These are phyloP conservation scores for Penicillium flavigenum DNA, from an alignment of 495 filamentous ascomycete genomes.

Conservation along the genomic window DNA sequence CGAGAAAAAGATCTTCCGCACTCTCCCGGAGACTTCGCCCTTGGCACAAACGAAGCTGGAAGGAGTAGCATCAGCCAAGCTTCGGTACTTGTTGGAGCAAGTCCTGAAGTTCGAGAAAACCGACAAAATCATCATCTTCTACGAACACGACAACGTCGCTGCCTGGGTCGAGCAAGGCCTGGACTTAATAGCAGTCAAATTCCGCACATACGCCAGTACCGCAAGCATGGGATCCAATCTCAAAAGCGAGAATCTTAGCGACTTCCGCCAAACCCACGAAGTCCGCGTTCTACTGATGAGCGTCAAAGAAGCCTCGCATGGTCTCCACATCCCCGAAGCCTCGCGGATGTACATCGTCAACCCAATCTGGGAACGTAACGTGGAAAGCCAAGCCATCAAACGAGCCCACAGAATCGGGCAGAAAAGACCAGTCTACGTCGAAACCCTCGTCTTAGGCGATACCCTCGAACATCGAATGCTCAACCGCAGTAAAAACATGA, in stretches of 20 bases:
- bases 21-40: slow-evolving; percentile 47
- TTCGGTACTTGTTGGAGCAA: slow-evolving; percentile 78
- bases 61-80: slow-evolving; percentile 81
- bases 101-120: slow-evolving; percentile 62
- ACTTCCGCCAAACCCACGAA: slow-evolving; percentile 66
- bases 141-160: slow-evolving; percentile 82
- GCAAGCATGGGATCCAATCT: slow-evolving; percentile 53
- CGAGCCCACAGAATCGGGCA: slow-evolving; percentile 89
- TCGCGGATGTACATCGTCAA: slow-evolving; percentile 90
- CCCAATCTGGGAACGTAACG: slow-evolving; percentile 79
- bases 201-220: slow-evolving; percentile 79
- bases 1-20: slow-evolving; percentile 30
- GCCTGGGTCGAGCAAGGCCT: slow-evolving; percentile 80
- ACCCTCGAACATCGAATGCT: slow-evolving; percentile 88
- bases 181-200: slow-evolving; percentile 70
- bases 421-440: slow-evolving; percentile 73
- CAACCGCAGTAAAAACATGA: slow-evolving; percentile 71
- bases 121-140: slow-evolving; percentile 92
- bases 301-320: slow-evolving; percentile 80
- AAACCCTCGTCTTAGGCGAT: slow-evolving; percentile 78
- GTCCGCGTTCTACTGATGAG: slow-evolving; percentile 85
- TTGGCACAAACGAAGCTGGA: slow-evolving; percentile 63
- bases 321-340: slow-evolving; percentile 78
- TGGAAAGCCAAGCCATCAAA: slow-evolving; percentile 91
- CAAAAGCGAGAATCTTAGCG: slow-evolving; percentile 68